phyloP scores from a whole-genome alignment of 257 asterid genomes.

The Gentiana macrophylla region DNA sequence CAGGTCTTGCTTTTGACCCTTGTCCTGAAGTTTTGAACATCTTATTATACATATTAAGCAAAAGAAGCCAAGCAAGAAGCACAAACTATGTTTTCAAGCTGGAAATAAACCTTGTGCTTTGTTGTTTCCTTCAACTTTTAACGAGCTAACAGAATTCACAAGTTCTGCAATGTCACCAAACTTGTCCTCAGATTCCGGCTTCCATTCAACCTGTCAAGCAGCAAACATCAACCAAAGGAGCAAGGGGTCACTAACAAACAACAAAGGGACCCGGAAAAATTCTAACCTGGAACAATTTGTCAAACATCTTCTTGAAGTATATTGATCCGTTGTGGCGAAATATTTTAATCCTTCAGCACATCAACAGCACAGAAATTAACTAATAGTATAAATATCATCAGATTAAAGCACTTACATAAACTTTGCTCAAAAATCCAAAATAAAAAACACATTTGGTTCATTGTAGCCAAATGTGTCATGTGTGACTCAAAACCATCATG shows the following conservation, averaged over 20 bases:
- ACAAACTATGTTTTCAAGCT: conserved; percentile 1
- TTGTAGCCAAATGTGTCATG: no score
- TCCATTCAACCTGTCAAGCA: conserved; percentile 77
- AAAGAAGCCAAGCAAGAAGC: conserved; percentile 3
- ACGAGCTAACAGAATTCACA: conserved; percentile 41
- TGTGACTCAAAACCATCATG: no score
- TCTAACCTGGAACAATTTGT: conserved; percentile 79
- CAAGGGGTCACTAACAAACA: conserved; percentile 7
- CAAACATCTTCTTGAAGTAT: conserved; percentile 81
- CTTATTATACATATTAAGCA: conserved; percentile 9
- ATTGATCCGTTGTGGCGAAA: conserved; percentile 75
- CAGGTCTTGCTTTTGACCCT: conserved; percentile 39
- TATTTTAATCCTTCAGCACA: conserved; percentile 65
- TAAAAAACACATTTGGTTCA: no score
- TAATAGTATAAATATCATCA: neutral
- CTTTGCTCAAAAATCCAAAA: neutral
- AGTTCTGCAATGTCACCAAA: conserved; percentile 58
- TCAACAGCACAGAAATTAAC: neutral
- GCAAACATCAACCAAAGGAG: conserved; percentile 16
- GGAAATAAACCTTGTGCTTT: conserved; percentile 45
- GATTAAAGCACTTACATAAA: neutral
- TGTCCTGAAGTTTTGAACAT: conserved; percentile 38
- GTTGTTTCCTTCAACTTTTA: conserved; percentile 48
- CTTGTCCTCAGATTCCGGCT: conserved; percentile 72
- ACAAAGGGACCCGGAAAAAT: conserved; percentile 16